Base-by-base conservation (phyloP, 164 flowering plant species). In the Aristolochia californica region DNA sequence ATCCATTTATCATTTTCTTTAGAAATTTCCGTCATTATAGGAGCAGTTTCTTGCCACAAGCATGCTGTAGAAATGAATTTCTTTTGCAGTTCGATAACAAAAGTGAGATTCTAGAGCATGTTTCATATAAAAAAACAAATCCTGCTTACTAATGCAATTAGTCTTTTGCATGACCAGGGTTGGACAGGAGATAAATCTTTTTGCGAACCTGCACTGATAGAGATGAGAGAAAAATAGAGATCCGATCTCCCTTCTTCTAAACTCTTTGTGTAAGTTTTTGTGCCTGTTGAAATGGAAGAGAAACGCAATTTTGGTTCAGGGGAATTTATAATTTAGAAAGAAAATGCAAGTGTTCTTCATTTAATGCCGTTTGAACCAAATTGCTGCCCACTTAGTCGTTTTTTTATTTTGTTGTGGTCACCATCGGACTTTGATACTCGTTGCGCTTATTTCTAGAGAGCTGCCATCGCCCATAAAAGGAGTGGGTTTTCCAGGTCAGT, bases 291-390 rank as follows among this genome's bases (percentile, higher is more conserved):
- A 17, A 34, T 16, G 43, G 27, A 4, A 18, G 45, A 56, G 23
- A n/a, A n/a, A 28, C 18, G 48, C 59, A 56, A 56, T 56, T 56
- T 56, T 56, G 59, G 34, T 30, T 55, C 15, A 30, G 57, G 57
- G 25, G 11, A 40, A 21, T 45, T 12, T 56, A 27, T 40, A 56
- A 17, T 52, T 13, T 22, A 43, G 45, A 43, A 40, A 23, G 26
- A 13, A 24, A 25, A 16, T 27, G 4, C 9, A 54, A 11, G 43
- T 27, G 12, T 16, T 34, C 9, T 27, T 54, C n/a, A n/a, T 12
- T 14, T n/a, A 54, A 28, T 27, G 57, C 38, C 38, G 27, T 25
- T 54, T 30, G 43, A 55, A 23, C 34, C 44, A 34, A 34, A 17
- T 20, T 38, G 44, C 40, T 34, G 40, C 10, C 40, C 7, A 9